Conservation (phyloP, 768 basidiomycete species). For the Lentinula sp. region DNA sequence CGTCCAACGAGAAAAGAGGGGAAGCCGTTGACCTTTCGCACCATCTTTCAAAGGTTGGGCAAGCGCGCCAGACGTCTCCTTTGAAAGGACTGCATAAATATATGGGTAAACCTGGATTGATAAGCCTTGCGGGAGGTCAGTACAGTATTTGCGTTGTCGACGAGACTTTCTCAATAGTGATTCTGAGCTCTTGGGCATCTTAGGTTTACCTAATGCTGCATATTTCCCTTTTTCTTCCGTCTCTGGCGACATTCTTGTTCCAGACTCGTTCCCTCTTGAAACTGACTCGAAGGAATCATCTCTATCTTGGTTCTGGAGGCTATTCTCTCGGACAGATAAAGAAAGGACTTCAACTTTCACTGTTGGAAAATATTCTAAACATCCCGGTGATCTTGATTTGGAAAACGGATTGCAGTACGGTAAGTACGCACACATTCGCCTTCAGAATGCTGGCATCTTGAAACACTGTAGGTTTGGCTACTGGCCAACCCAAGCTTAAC, state of each 20-base stretch:
- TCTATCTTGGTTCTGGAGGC: conserved; percentile 54
- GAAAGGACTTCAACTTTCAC: conserved; percentile 42
- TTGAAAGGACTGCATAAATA: conserved; percentile 67
- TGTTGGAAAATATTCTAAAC: conserved; percentile 55
- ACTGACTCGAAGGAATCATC: conserved; percentile 19
- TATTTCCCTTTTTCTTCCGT: conserved; percentile 69
- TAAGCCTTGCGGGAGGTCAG: conserved; percentile 67
- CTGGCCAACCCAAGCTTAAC: conserved; percentile 53
- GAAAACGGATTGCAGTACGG: conserved; percentile 68
- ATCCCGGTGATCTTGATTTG: conserved; percentile 48
- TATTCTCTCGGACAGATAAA: conserved; percentile 31
- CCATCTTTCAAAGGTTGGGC: conserved; percentile 57
- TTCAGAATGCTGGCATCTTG: neutral
- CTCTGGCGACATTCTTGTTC: conserved; percentile 44
- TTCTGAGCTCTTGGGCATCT: neutral
- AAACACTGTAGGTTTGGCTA: conserved; percentile 22
- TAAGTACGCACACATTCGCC: conserved; percentile 9
- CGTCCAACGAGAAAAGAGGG: conserved; percentile 23
- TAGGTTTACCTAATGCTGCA: conserved; percentile 59
- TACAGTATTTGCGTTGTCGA: neutral
- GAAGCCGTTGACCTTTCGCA: conserved; percentile 65
- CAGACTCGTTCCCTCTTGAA: conserved; percentile 42
- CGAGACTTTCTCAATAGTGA: conserved; percentile 1
- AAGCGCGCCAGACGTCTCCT: conserved; percentile 43
- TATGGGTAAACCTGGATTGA: conserved; percentile 42